Base-by-base conservation (phyloP, 106 monocot genomes). In the Phalaenopsis equestris region DNA sequence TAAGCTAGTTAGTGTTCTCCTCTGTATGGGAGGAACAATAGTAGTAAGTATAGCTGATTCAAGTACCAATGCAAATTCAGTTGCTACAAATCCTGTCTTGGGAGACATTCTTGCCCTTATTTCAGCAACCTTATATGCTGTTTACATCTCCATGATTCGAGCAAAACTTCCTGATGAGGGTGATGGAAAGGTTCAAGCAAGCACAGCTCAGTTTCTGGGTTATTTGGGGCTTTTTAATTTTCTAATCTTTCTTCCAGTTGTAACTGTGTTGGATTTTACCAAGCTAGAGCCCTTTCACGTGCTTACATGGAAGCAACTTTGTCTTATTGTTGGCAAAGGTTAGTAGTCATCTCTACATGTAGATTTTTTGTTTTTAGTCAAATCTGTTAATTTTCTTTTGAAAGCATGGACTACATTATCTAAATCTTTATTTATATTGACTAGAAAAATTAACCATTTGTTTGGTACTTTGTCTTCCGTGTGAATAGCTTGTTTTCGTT, bases 261-360 rank as follows among this genome's bases (percentile, higher is more conserved):
- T 83, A 8, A 30, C 94, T 9, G 67, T 94, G 3, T 79, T 97
- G 86, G 83, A 92, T 85, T 97, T 97, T 72, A 76, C 89, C 38
- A 83, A 84, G 75, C 64, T 90, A 19, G 96, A 94, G 87, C 81
- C 91, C 46, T 87, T 97, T 79, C 87, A 92, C 39, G 87, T 42
- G 84, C 86, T 97, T 79, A 92, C 73, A 8, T 89, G 87, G 92
- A 79, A 94, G 67, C 87, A 94, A 84, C 74, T 97, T 79, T 88
- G 96, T 64, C 94, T 97, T 46, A 89, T 97, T 80, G 78, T 92
- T 61, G 92, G 94, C 67, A 97, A 97, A 97, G 96, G 96, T 94
- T 67, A 7, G 70, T 70, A 10, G 65, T 58, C 42, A 39, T 38
- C 38, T 3, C 3, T 37, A 72, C 4, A 52, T 52, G 52, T 12